Evolutionary conservation across 116 monocot species (phyloP), one percentile per base, ranked within the genome.

Genomic region (Trichopus zeylanicus): DNA sequence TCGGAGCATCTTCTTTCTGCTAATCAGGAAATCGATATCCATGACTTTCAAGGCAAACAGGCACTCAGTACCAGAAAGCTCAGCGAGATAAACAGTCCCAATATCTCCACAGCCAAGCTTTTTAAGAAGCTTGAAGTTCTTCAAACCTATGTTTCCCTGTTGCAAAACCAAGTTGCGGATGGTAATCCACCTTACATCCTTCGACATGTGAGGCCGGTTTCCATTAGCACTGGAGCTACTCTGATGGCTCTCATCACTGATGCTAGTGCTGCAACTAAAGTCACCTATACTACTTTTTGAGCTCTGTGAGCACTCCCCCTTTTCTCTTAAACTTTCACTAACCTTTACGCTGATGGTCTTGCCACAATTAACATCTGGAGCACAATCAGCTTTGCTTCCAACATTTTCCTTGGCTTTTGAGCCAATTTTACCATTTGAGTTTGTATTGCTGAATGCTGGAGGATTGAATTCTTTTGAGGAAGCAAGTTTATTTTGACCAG

Each of bases 81-180:
- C 92, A 16, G 92, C 91, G 47, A 99, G 74, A 61, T 99, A 99
- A 21, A 99, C 92, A 42, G 85, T 92, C 25, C 98, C 98, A 59
- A 91, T 92, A 64, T 99, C 98, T 53, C 98, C 98, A 80, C 82
- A 91, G 23, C 98, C 91, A 65, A 98, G 82, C 51, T 76, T 79
- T 67, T 79, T 98, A 21, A 91, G 64, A 56, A 98, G 88, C 53
- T 80, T 90, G 53, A 98, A 98, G 53, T 85, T 80, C 55, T 71
- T 81, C 54, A 99, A 75, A 5, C 84, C 81, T 55, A 99, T 70
- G 65, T 51, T 63, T 56, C 88, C 88, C 28, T 82, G 71, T 51
- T 78, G 78, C 63, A 63, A 47, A 39, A 70, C 57, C 56, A 71
- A 46, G 26, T 78, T 61, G 5, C 60, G 79, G 27, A 98, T 78